A percentile compares a stretch with the other conserved stretches of the same genome.
phyloP scores from a whole-genome alignment of 305 asterid species.

The Nicotiana rustica region DNA sequence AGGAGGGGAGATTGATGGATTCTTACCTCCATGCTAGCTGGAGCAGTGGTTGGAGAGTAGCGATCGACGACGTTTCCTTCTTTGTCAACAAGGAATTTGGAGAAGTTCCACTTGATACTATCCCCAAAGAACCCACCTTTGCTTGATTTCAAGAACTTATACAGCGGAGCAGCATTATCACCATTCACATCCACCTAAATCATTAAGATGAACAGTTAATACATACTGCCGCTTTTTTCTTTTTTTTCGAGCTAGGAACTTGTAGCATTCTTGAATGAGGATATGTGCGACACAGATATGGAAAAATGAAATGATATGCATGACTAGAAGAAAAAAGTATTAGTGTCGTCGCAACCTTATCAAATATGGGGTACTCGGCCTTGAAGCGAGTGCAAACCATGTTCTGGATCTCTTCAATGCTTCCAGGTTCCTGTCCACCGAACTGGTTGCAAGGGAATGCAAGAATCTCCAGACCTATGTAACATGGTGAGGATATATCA shows the following conservation, averaged over 20 bases:
- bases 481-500: not conserved
- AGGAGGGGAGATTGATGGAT: not conserved
- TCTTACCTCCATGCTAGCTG: constrained; percentile 86
- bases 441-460: constrained; percentile 99
- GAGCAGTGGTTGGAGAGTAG: constrained; percentile 90
- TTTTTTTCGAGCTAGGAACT: not conserved
- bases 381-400: constrained; percentile 91
- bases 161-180: constrained; percentile 71
- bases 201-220: not conserved
- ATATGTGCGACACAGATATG: no score
- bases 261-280: not conserved
- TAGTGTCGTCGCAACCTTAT: constrained; percentile 56
- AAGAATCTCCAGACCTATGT: constrained; percentile 83
- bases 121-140: constrained; percentile 90
- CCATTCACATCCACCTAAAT: constrained; percentile 88
- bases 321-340: not conserved
- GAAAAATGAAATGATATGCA: not conserved
- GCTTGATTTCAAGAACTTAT: constrained; percentile 73
- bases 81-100: constrained; percentile 83
- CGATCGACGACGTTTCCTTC: constrained; percentile 88
- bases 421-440: constrained; percentile 96
- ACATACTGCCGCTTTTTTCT: not conserved
- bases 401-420: constrained; percentile 76
- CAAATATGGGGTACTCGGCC: constrained; percentile 92
- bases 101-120: constrained; percentile 86